Evolutionary conservation across 352 stramenopile species (phyloP), one percentile per base, ranked within the genome.

Genomic region (Phytophthora cactorum): DNA sequence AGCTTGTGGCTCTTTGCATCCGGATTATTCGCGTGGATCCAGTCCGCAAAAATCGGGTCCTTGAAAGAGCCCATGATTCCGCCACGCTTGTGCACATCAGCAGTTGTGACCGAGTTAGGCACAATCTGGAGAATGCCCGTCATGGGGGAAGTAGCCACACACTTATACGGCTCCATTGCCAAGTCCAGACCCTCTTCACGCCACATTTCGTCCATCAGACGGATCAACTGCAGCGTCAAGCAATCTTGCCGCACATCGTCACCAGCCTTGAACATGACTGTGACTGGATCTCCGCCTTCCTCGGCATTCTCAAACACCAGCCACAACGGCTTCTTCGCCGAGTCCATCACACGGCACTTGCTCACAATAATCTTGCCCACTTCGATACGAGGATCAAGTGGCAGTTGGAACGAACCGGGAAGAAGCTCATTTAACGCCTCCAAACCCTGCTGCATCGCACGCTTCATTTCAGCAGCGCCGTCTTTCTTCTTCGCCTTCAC

Each of bases 181-280:
- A 98, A 64, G 61, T 98, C 91, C 27, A 98, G 66, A 14, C 88
- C 91, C 57, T 97, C 86, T 12, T 94, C 84, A 41, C 91, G 87
- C 92, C 92, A 98, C 74, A 98, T 91, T 53, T 89, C 74, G 54
- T 98, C 89, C 92, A 98, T 97, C 17, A 98, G 55, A 43, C 89
- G 83, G 52, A 98, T 89, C 34, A 98, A 38, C 77, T 98, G 90
- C 38, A 98, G 74, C 14, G 92, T 97, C 56, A 98, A 68, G 57
- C 97, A 95, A 73, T 98, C 95, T 65, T 98, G 95, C n/a, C 95
- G 90, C n/a, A 98, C 81, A 54, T 98, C 95, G 51, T 98, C 95
- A 28, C 94, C 94, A 15, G 86, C 80, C 82, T 98, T 98, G 74
- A 97, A 98, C 63, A 98, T 97, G 9, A 98, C 85, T 2, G 81